Base-by-base conservation (phyloP, 2,329 filamentous ascomycete genomes). In the Calonectria pauciramosa region DNA sequence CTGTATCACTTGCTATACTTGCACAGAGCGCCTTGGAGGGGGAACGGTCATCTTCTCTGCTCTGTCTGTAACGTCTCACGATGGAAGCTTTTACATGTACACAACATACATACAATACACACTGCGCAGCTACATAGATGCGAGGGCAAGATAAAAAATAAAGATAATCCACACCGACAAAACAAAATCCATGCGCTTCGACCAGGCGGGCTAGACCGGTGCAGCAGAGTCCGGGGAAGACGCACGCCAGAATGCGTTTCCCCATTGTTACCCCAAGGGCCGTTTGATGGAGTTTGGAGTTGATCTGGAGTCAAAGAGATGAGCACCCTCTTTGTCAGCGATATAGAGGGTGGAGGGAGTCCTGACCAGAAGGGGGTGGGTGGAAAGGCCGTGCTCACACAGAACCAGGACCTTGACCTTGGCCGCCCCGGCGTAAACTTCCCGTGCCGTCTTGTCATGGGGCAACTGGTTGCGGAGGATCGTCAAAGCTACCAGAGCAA, bases 31-130 rank as follows among this genome's bases (percentile, higher is more conserved):
- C 56, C 4, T 23, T 47, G 20, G n/a, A 67, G 59, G 51, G 30
- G 47, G 68, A n/a, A 59, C 67, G 51, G 56, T 36, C 60, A 67
- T 64, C n/a, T n/a, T n/a, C 47, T 73, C 51, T 51, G 56, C 68
- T 63, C 59, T 75, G 71, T 72, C 54, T 52, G 41, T 66, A 65
- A 73, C 49, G 67, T 72, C 73, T 78, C 38, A 70, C 68, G 68
- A 76, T 63, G 67, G 47, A 72, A 78, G 70, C 65, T 70, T 73
- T 56, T 63, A 75, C 56, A 73, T 47, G 28, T 71, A 75, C 56
- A 47, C 44, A 47, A 47, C 44, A 47, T 18, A 47, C 6, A 47
- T 9, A 41, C 14, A 41, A 41, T 9, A 76, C 65, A 72, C 66
- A 44, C 30, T 38, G 23, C 23, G 32, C 41, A 71, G 23, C 63